These are phyloP conservation scores for Achaetomium macrosporum DNA, from an alignment of 2,329 filamentous ascomycete genomes.

Conservation along the genomic window DNA sequence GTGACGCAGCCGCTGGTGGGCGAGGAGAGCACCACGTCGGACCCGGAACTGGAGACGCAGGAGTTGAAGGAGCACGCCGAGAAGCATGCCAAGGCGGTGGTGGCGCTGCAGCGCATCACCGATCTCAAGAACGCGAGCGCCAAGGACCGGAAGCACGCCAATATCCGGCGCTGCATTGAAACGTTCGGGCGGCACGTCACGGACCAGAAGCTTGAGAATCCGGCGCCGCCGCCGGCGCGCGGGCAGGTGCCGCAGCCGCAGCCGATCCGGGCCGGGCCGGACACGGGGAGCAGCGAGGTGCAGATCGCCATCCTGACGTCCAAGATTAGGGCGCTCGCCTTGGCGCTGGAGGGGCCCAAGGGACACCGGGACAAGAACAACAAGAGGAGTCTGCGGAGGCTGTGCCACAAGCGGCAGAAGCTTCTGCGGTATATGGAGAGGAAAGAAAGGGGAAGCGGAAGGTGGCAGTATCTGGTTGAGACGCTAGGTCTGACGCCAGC, in stretches of 20 bases:
- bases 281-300: slow-evolving; percentile 95
- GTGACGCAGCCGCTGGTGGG: slow-evolving; percentile 54
- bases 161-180: slow-evolving; percentile 77
- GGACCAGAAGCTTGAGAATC: slow-evolving; percentile 53
- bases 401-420: slow-evolving; percentile 88
- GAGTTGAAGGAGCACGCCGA: slow-evolving; percentile 41
- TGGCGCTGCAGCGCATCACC: slow-evolving; percentile 75
- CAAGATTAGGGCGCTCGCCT: slow-evolving; percentile 79
- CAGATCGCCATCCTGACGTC: slow-evolving; percentile 92
- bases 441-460: slow-evolving; percentile 84
- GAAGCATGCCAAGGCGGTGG: slow-evolving; percentile 61
- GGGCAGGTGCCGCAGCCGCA: slow-evolving; percentile 37
- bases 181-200: slow-evolving; percentile 90
- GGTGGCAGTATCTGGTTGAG: slow-evolving; percentile 82
- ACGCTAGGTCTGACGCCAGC: slow-evolving; percentile 81
- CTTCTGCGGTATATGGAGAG: slow-evolving; percentile 77
- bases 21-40: slow-evolving; percentile 30
- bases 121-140: slow-evolving; percentile 69
- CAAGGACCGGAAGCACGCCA: slow-evolving; percentile 73
- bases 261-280: slow-evolving; percentile 66
- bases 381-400: slow-evolving; percentile 77
- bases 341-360: slow-evolving; percentile 59
- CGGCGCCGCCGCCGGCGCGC: slow-evolving; percentile 50
- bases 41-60: slow-evolving; percentile 34
- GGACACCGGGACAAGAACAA: slow-evolving; percentile 88